Conservation (phyloP, 306 rosid genomes). For the Cotoneaster glaucophyllus region DNA sequence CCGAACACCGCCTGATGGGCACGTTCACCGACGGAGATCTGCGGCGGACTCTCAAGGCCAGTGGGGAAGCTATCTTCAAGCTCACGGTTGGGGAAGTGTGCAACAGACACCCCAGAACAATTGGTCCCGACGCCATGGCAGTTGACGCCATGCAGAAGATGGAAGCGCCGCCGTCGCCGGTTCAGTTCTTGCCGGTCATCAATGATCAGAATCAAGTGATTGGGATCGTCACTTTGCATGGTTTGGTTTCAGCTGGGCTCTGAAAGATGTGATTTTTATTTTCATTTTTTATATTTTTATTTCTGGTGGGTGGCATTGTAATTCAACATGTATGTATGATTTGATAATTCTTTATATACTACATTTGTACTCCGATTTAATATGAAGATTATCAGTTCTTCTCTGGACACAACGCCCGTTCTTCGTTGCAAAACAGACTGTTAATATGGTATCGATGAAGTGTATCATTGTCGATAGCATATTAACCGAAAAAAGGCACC, state of each 20-base stretch:
- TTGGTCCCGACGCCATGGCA: constrained; percentile 79
- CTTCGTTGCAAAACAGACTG: neutral
- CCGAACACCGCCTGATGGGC: constrained; percentile 52
- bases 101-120: constrained; percentile 79
- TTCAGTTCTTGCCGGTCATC: constrained; percentile 89
- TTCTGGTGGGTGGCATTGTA: too few species aligned
- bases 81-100: constrained; percentile 91
- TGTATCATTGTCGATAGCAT: too few species aligned
- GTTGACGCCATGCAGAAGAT: constrained; percentile 96
- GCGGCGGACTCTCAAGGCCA: constrained; percentile 87
- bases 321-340: neutral
- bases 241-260: constrained; percentile 88
- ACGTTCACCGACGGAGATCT: constrained; percentile 97
- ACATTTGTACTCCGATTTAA: neutral
- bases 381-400: neutral
- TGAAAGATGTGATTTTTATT: constrained; percentile 14
- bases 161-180: constrained; percentile 98
- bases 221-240: constrained; percentile 96
- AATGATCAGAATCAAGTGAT: constrained; percentile 50
- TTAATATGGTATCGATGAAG: too few species aligned
- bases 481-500: too few species aligned
- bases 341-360: neutral
- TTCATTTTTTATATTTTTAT: neutral
- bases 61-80: constrained; percentile 86
- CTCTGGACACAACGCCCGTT: neutral